Base-by-base conservation (phyloP, 495 filamentous ascomycete species). In the Hypoxylon fragiforme region DNA sequence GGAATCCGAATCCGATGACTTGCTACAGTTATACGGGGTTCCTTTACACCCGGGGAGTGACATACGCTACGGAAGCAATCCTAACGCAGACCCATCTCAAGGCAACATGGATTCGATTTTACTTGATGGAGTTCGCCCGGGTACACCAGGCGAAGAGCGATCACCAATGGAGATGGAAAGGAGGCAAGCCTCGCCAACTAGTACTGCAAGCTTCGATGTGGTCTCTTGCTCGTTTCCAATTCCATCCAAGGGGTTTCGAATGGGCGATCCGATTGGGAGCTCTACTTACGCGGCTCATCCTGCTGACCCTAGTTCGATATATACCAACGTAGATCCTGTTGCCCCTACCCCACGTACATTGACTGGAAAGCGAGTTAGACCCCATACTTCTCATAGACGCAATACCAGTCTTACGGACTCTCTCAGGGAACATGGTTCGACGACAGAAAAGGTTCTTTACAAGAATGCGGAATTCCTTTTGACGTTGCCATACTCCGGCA, bases 141-240 rank as follows among this genome's bases (percentile, higher is more conserved):
- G 58, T 4, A 77, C 75, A 0, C 77, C 73, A 9, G 73, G 73
- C 22, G 67, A 66, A 7, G 57, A 48, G 6, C 44, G 26, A 2
- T 49, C 56, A 7, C 22, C 50, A 15, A 39, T 32, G n/a, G 67
- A 57, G n/a, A n/a, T 54, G 14, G 62, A 65, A 3, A 63, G 72
- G 48, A 65, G 66, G 38, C 71, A 70, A 15, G 60, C 71, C 30
- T 81, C 80, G 6, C 79, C 80, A 20, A 77, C 63, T 13, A 83
- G 80, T 60, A 72, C 77, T 24, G 66, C 71, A 11, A 83, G 80
- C 51, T 65, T 80, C 36, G 78, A 89, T 60, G 87, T 86, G 21
- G 73, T 89, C 0, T 96, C 91, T 2, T 96, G 91, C 67, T 92
- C 91, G 35, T 81, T 95, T 51, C 91, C 90, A 28, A 82, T 95